Conservation (phyloP, 2,329 filamentous ascomycete species). For the Dryadomyces sulphureus region DNA sequence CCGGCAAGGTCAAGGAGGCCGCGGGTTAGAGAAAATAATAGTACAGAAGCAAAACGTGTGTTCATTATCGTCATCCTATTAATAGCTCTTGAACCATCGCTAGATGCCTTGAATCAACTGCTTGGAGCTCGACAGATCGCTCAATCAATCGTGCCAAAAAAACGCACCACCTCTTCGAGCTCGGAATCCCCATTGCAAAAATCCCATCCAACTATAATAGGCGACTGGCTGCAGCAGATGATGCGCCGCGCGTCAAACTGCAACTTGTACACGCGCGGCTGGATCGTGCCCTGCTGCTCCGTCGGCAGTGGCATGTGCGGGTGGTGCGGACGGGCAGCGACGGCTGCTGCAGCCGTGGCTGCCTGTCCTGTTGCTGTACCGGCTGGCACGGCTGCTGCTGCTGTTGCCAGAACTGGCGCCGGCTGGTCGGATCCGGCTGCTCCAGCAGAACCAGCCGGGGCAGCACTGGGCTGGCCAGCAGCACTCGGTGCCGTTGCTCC, state of each 20-base stretch:
- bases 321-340: constrained; percentile 16
- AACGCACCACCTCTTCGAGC: constrained; percentile 60
- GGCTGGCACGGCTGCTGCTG: too few relatives aligned
- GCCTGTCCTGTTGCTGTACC: too few relatives aligned
- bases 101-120: background rate
- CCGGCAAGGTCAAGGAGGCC: constrained; percentile 12
- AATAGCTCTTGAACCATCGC: background rate
- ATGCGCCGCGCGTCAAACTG: constrained; percentile 91
- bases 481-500: background rate
- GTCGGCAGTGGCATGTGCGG: constrained; percentile 35
- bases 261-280: constrained; percentile 74
- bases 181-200: constrained; percentile 80
- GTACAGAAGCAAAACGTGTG: background rate
- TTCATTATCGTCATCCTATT: background rate
- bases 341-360: background rate
- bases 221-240: constrained; percentile 86
- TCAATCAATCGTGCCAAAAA: constrained; percentile 54
- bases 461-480: background rate
- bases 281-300: constrained; percentile 19
- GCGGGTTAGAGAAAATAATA: background rate
- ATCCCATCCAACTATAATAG: constrained; percentile 91
- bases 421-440: too few relatives aligned
- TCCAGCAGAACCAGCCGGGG: background rate
- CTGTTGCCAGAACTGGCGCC: background rate
- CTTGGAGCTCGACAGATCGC: background rate